A percentile compares a stretch with the other conserved stretches of the same genome.
Evolutionary conservation across 257 asterid species (phyloP).

Genomic region (Solanum commersonii): DNA sequence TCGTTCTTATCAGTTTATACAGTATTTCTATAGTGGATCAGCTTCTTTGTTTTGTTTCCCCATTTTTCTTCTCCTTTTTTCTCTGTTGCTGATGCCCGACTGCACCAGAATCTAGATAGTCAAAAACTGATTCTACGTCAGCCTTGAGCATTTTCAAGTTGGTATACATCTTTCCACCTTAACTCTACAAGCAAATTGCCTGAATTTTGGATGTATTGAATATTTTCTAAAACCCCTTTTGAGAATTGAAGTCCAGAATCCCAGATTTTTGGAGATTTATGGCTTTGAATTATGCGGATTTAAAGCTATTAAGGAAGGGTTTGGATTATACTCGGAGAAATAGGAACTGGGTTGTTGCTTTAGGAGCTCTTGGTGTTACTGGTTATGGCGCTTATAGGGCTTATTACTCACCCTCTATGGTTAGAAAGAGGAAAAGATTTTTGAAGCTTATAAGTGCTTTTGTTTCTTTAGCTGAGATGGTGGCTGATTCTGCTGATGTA

Average conservation of each 20-base stretch:
- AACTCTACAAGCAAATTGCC: background rate
- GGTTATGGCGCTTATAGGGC: slow-evolving; percentile 43
- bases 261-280: background rate
- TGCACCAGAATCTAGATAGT: background rate
- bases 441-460: slow-evolving; percentile 29
- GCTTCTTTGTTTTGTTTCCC: background rate
- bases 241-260: background rate
- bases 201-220: background rate
- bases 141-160: background rate
- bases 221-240: background rate
- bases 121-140: background rate
- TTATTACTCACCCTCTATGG: slow-evolving; percentile 44
- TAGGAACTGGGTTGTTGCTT: slow-evolving; percentile 31
- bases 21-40: background rate
- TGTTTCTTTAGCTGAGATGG: slow-evolving; percentile 36
- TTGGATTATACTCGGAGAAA: slow-evolving; percentile 22
- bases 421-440: slow-evolving; percentile 36
- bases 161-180: background rate
- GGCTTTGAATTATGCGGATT: slow-evolving; percentile 27
- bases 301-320: slow-evolving; percentile 19
- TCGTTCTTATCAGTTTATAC: background rate
- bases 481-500: slow-evolving; percentile 56
- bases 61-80: background rate
- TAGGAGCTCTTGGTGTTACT: slow-evolving; percentile 46
- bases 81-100: background rate